Evolutionary conservation across 2,329 filamentous ascomycete species (phyloP).

Genomic region (Pseudogymnoascus sp.): DNA sequence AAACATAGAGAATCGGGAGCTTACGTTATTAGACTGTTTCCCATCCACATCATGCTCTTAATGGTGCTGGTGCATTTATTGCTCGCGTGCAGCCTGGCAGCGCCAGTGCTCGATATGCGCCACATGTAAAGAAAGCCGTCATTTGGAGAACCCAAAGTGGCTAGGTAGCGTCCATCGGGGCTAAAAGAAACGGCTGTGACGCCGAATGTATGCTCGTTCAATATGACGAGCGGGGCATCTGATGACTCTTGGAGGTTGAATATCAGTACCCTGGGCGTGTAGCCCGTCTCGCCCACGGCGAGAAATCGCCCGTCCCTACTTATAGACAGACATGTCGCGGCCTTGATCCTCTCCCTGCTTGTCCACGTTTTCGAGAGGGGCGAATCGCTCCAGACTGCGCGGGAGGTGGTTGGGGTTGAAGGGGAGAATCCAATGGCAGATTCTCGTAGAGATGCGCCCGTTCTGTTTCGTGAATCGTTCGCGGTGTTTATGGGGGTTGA

Average conservation of each 20-base stretch:
- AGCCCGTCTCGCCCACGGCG: constrained; percentile 91
- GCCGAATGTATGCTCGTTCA: constrained; percentile 85
- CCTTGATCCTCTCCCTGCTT: constrained; percentile 86
- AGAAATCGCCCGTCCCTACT: constrained; percentile 81
- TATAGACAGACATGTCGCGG: constrained; percentile 81
- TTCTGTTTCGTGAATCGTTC: constrained; percentile 53
- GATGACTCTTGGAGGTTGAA: constrained; percentile 79
- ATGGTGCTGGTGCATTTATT: constrained; percentile 90
- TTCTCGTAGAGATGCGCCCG: constrained; percentile 41
- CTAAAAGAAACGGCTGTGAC: constrained; percentile 87
- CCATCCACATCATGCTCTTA: constrained; percentile 85
- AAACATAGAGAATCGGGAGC: constrained; percentile 18
- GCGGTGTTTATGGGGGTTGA: constrained; percentile 47
- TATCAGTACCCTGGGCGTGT: constrained; percentile 81
- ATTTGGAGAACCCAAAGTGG: constrained; percentile 79
- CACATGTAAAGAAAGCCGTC: constrained; percentile 93
- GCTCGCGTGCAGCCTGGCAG: constrained; percentile 69
- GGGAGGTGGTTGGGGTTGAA: constrained; percentile 26
- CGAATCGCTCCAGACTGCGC: constrained; percentile 52
- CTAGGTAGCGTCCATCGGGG: constrained; percentile 73
- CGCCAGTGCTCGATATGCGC: constrained; percentile 71
- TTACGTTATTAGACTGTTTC: constrained; percentile 67
- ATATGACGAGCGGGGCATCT: constrained; percentile 72
- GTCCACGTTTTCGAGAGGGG: constrained; percentile 67
- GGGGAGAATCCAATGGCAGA: constrained; percentile 29